These are phyloP conservation scores for Polyporus arcularius DNA, from an alignment of 768 basidiomycete genomes.

Conservation along the genomic window DNA sequence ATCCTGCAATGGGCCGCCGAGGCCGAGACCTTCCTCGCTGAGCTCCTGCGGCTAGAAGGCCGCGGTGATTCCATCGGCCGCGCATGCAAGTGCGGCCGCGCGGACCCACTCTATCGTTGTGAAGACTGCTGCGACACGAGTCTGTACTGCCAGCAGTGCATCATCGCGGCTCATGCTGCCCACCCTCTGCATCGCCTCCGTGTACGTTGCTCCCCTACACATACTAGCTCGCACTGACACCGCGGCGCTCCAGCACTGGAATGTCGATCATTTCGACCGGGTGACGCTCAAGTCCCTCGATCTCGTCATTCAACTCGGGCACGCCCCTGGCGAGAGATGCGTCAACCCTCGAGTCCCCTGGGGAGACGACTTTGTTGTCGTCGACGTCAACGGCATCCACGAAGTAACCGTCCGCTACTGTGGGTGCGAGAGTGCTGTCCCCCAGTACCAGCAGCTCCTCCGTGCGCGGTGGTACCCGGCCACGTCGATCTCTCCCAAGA, in stretches of 20 bases:
- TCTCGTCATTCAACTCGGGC: slow-evolving; percentile 29
- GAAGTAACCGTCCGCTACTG: slow-evolving; percentile 27
- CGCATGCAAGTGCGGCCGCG: background rate
- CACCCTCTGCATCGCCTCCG: slow-evolving; percentile 23
- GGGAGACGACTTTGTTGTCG: slow-evolving; percentile 18
- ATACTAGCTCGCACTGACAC: background rate
- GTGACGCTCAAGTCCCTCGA: slow-evolving; percentile 20
- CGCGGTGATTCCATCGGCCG: background rate
- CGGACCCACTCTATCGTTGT: background rate
- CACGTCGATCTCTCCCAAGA: slow-evolving; percentile 28
- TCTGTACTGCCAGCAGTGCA: background rate
- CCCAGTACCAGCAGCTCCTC: slow-evolving; percentile 31
- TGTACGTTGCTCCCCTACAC: slow-evolving; percentile 10
- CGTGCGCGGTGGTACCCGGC: slow-evolving; percentile 33
- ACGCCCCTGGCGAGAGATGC: slow-evolving; percentile 19
- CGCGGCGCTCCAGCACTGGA: background rate
- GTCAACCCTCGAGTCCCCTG: background rate
- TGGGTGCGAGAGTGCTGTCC: slow-evolving; percentile 16
- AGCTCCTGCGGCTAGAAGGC: slow-evolving; percentile 9
- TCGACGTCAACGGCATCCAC: slow-evolving; percentile 31
- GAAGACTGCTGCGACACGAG: background rate
- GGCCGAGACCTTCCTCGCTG: background rate
- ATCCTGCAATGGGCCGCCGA: slow-evolving; percentile 1
- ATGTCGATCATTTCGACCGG: background rate
- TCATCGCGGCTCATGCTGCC: background rate